Base-by-base conservation (phyloP, 164 flowering plant genomes). In the Platanus orientalis region DNA sequence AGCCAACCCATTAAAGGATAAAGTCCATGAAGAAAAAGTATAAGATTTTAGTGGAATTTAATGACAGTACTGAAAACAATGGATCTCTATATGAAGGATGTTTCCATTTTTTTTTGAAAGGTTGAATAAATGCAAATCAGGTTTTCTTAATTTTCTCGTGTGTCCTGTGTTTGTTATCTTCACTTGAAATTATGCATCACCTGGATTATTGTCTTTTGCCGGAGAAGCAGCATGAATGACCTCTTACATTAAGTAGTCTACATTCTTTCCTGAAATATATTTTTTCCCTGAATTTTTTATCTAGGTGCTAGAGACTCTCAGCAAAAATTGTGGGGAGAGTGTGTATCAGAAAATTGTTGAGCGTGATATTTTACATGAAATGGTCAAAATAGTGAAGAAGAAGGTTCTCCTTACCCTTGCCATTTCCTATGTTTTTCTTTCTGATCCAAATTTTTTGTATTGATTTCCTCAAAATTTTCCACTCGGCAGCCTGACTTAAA, bases 371-470 rank as follows among this genome's bases (percentile, higher is more conserved):
- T 79, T 93, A 64, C 85, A 78, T 66, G 98, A 93, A 25, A 89
- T 93, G 97, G 92, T 90, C 72, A 93, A 93, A 74, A 84, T 93
- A 62, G 96, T 87, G 39, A 90, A 84, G 82, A 88, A 87, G 69
- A 93, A 86, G 92, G 97, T 93, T 29, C 20, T 25, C 24, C 1
- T 5, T 65, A 13, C 25, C 36, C 12, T 65, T 47, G 14, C n/a
- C 29, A 10, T 42, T 16, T 48, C 17, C 28, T 45, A 39, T 29
- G 25, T 13, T 26, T 25, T 47, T 42, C 10, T 44, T 44, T 21
- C 13, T 3, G 17, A 13, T 54, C 5, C 36, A 28, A 54, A 53
- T 51, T 57, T 19, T 36, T 30, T 3, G 17, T 66, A 32, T 13
- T 60, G 36, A 3, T n/a, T 13, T 40, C 20, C 25, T 24, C 25